These are phyloP conservation scores for Simplicillium sp. DNA, from an alignment of 2,329 filamentous ascomycete genomes.

Conservation along the genomic window DNA sequence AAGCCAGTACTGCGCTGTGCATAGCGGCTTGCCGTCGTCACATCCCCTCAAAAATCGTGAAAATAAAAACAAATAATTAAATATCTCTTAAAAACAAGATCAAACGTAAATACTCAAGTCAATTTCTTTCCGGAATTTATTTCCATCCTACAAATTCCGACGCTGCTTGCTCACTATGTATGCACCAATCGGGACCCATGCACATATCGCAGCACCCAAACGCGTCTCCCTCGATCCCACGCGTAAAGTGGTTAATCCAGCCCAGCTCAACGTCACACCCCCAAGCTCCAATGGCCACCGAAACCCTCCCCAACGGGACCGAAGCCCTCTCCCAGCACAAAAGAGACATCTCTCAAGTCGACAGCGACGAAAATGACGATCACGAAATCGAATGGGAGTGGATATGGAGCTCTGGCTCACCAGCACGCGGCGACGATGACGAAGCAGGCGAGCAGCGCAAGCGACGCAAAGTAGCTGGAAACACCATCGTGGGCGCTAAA, in stretches of 20 bases:
- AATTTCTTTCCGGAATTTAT: too few relatives aligned
- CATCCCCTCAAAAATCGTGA: too few relatives aligned
- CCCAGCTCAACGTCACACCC: too few relatives aligned
- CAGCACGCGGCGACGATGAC: conserved; percentile 5
- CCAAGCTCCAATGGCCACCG: conserved; percentile 5
- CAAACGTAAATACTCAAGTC: too few relatives aligned
- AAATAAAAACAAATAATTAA: too few relatives aligned
- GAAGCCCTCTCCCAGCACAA: conserved; percentile 1
- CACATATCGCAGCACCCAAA: background rate
- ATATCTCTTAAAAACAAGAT: too few relatives aligned
- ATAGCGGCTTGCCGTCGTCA: too few relatives aligned
- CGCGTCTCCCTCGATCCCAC: background rate
- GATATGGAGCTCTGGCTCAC: conserved; percentile 50
- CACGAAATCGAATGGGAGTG: conserved; percentile 72
- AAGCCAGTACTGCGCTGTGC: too few relatives aligned
- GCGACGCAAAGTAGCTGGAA: conserved; percentile 21
- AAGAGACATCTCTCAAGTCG: conserved; percentile 48
- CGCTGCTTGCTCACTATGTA: too few relatives aligned
- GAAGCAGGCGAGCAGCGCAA: conserved; percentile 22
- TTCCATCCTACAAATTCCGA: too few relatives aligned
- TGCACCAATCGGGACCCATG: too few relatives aligned
- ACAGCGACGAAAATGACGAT: conserved; percentile 74
- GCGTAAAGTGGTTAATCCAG: background rate
- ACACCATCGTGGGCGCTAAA: conserved; percentile 66
- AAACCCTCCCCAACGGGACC: conserved; percentile 11